Evolutionary conservation across 176 grass and related monocot species (phyloP), one percentile per base, ranked within the genome.

Genomic region (Cocos nucifera): DNA sequence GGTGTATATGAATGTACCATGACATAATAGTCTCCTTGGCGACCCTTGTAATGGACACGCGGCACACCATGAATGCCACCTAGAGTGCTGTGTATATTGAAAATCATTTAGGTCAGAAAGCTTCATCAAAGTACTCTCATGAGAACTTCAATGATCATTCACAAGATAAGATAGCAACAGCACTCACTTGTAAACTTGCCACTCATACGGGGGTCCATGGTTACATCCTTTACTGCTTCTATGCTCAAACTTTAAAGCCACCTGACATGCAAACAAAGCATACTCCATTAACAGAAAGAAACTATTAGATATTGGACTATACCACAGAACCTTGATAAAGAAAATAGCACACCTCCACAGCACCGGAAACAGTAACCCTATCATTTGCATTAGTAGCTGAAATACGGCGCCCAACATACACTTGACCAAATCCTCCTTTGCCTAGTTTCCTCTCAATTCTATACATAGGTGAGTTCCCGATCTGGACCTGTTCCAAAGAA

Each of bases 381-480:
- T 73, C 70, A 65, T 59, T 77, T 61, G 68, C 50, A 48, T 69
- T 62, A 17, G 67, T 22, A 54, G 77, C 59, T 27, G 77, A 73
- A 63, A 84, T 53, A 57, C 94, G 84, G 22, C 66, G 84, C 29
- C 94, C 94, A 72, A 99, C 85, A 63, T 99, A 99, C 35, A 99
- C 94, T 86, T 99, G 94, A 52, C 94, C 94, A 83, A 93, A 99
- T 72, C 94, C 88, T 81, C 94, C 94, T 80, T 99, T 99, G 4
- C 94, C 94, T 39, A 99, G 88, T 64, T 73, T 93, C 63, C 62
- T 89, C 15, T 89, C 85, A 72, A 99, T 59, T 81, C 56, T 99
- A 79, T 99, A 99, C 44, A 70, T 78, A 5, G 94, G 94, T 54
- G 94, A 99, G 78, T 65, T 84, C 27, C 85, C 84, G 48, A 99